Base-by-base conservation (phyloP, 345 rosid species). In the Hibiscus syriacus region DNA sequence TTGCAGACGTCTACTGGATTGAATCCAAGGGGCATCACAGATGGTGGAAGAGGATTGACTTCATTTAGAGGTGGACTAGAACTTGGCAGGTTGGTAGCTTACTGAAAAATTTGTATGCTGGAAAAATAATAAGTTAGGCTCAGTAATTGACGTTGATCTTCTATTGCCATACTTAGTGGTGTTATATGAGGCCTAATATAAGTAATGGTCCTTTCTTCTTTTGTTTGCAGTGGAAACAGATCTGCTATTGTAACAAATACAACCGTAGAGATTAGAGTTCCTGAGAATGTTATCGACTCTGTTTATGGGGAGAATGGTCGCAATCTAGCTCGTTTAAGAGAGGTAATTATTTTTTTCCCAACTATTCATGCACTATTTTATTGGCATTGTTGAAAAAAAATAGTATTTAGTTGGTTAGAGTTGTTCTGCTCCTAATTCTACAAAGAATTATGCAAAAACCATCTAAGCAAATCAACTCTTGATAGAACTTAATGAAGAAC, bases 261-360 rank as follows among this genome's bases (percentile, higher is more conserved):
- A 55, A 90, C 92, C 1, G 87, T 93, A 6, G 98, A 90, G 83
- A 87, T 90, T 55, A 66, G 76, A 66, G 86, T 93, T 58, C 94
- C 97, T 55, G 95, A 87, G 57, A 72, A 73, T 70, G 83, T 87
- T 68, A 80, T 93, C 73, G 85, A 80, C 58, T 82, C 86, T 76
- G 97, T 93, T 50, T 89, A 82, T 80, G 97, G 97, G 72, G 96
- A 87, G 78, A 80, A 86, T 52, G 95, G 92, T 69, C 72, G 82
- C 80, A 90, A 87, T 84, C 86, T 90, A 70, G 71, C 83, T 71
- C 89, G 85, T 53, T 80, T 93, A 78, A 82, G 84, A 85, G 87
- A 87, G 92, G 92, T 87, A 76, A 74, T 26, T 2, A 68, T 46
- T 57, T 25, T 64, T 8, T 26, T 30, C n/a, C n/a, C n/a, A 23